A percentile compares a stretch with the other conserved stretches of the same genome.
Conservation (phyloP, 176 grass and related monocot genomes). For the Saccharum spontaneum region DNA sequence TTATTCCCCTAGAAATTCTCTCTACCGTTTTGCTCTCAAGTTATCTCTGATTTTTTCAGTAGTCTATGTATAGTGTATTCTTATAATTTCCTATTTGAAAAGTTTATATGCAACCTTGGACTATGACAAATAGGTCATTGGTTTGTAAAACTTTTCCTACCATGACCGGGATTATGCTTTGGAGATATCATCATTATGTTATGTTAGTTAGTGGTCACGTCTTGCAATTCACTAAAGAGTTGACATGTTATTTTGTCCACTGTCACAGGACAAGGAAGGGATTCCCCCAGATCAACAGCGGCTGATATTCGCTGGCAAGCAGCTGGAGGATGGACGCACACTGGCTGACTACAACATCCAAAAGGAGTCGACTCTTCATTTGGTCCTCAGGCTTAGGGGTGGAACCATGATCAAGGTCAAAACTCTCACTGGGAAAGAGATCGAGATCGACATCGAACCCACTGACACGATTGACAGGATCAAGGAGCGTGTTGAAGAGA, state of each 20-base stretch:
- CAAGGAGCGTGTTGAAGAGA: slow-evolving; percentile 97
- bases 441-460: slow-evolving; percentile 88
- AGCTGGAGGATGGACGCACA: slow-evolving; percentile 79
- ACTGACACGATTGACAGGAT: slow-evolving; percentile 82
- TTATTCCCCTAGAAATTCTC: neutral
- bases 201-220: neutral
- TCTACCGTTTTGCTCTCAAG: neutral
- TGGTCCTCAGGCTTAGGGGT: slow-evolving; percentile 84
- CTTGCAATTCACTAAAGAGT: neutral
- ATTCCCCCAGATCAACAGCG: slow-evolving; percentile 85
- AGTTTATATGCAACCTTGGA: neutral
- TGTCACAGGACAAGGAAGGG: slow-evolving; percentile 76
- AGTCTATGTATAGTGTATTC: neutral
- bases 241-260: neutral
- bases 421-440: slow-evolving; percentile 90
- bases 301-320: slow-evolving; percentile 87
- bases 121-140: neutral
- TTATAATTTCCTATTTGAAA: neutral
- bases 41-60: neutral
- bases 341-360: slow-evolving; percentile 93
- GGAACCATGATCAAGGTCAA: slow-evolving; percentile 98
- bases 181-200: neutral
- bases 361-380: slow-evolving; percentile 88
- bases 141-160: neutral
- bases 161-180: neutral